Base-by-base conservation (phyloP, 352 stramenopile genomes). In the Phytopythium vexans region DNA sequence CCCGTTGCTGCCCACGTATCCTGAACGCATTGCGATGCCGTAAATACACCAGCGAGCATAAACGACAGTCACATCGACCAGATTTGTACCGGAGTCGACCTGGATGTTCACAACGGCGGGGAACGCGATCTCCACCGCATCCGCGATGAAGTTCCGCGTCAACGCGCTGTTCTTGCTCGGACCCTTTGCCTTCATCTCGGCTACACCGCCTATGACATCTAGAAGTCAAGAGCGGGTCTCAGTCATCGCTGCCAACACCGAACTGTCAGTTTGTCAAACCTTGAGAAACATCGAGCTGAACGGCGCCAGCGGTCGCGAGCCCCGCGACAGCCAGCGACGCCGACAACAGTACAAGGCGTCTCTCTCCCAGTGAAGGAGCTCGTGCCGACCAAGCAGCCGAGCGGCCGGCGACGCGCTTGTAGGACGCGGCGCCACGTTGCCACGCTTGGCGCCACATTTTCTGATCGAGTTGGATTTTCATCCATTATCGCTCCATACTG, bases 81-180 rank as follows among this genome's bases (percentile, higher is more conserved):
- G 21, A 2, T 27, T 27, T 27, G 27, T 14, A 50, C 44, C 44
- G 31, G 39, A 40, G 52, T 89, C 79, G 37, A 92, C 72, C 11
- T 78, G 74, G 40, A 97, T 88, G 64, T 97, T 97, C 33, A 97
- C 89, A 8, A 97, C 86, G 3, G 84, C 82, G 5, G 89, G 89
- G 33, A 92, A 84, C 21, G 87, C 83, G 62, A 91, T 91, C 64
- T 95, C 86, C 39, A 92, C 83, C 3, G 89, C 89, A 62, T 97
- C 88, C 1, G 86, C 86, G 49, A 96, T 94, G 52, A 95, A 96
- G 61, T 94, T 93, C 2, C 85, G 70, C 36, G 72, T 77, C 33
- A 93, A 55, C 35, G 66, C 52, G 36, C 51, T 70, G 38, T 50
- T 55, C 42, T 39, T 49, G 45, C 15, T 35, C 4, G 35, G 31